These are phyloP conservation scores for Ormosia semicastrata DNA, from an alignment of 306 rosid species.

Conservation along the genomic window DNA sequence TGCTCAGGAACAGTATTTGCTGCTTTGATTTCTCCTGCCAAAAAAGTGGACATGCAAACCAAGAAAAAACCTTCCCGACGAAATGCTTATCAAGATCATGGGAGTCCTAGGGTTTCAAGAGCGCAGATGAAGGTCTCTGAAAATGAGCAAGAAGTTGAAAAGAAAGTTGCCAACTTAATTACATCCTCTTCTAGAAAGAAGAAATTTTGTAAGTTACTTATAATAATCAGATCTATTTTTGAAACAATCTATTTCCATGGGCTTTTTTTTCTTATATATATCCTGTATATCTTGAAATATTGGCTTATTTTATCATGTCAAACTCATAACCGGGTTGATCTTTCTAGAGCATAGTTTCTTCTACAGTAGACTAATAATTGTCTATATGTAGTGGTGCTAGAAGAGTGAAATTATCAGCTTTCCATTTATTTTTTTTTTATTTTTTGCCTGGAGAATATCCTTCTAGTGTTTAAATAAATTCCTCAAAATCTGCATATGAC, in stretches of 20 bases:
- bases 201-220: conserved; percentile 49
- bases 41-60: conserved; percentile 63
- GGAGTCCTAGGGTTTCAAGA: conserved; percentile 61
- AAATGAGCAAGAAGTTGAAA: conserved; percentile 51
- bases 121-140: conserved; percentile 61
- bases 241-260: neutral
- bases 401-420: neutral
- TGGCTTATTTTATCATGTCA: neutral
- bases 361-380: no score
- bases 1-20: conserved; percentile 14
- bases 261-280: neutral
- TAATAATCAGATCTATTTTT: neutral
- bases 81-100: conserved; percentile 48
- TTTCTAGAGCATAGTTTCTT: neutral
- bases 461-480: neutral
- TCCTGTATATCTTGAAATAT: neutral
- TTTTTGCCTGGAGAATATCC: neutral
- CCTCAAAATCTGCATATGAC: neutral
- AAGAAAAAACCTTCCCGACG: conserved; percentile 63
- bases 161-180: conserved; percentile 61
- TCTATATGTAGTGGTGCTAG: neutral
- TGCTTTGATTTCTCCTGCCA: conserved; percentile 20
- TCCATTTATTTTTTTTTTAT: neutral
- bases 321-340: neutral
- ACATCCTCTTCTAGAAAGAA: conserved; percentile 79